A percentile compares a stretch with the other conserved stretches of the same genome.
Conservation (phyloP, 2,329 filamentous ascomycete species). For the Monilinia polystroma region DNA sequence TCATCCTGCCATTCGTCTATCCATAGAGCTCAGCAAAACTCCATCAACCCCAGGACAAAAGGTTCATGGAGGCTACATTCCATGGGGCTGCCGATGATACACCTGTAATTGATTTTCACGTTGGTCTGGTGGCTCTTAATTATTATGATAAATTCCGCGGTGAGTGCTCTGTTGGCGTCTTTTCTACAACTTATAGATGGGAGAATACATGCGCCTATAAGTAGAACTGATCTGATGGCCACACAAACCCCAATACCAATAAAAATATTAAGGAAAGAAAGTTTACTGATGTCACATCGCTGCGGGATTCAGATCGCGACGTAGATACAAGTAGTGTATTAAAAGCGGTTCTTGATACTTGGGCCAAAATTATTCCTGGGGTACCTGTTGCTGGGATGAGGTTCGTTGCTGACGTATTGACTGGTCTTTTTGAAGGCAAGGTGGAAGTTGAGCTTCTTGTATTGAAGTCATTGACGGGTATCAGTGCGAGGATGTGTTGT, state of each 20-base stretch:
- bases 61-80: background rate
- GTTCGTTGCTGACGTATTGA: background rate
- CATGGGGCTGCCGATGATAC: no score
- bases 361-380: background rate
- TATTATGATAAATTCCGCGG: background rate
- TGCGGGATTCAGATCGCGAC: background rate
- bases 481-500: background rate
- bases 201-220: background rate
- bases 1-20: background rate
- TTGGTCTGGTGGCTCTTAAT: no score
- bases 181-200: background rate
- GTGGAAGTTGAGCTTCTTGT: background rate
- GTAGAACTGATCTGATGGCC: background rate
- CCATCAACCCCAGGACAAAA: background rate
- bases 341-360: background rate
- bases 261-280: background rate
- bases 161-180: background rate
- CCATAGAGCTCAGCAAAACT: background rate
- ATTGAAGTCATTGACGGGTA: constrained; percentile 5
- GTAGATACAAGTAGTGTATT: background rate
- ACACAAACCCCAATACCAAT: background rate
- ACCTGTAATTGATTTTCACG: no score
- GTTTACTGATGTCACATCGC: background rate
- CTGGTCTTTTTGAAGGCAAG: background rate
- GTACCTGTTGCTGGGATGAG: background rate